Conservation (phyloP, 331 rosid genomes). For the Pyracantha coccinea region DNA sequence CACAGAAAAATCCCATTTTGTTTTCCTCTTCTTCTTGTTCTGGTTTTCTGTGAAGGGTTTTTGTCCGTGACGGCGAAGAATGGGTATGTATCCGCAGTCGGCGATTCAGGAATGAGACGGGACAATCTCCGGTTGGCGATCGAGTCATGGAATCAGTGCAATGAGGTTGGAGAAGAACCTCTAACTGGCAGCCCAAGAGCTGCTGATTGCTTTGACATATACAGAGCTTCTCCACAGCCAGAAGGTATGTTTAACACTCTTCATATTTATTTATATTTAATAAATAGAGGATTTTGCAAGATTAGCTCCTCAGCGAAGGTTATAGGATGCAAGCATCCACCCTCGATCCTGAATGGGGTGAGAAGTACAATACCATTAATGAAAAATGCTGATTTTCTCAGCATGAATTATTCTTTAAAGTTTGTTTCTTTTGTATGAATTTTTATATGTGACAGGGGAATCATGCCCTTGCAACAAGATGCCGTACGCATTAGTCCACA, state of each 20-base stretch:
- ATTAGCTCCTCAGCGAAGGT: too few species aligned
- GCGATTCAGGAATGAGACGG: conserved; percentile 42
- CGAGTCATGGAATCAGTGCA: conserved; percentile 55
- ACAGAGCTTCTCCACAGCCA: background rate
- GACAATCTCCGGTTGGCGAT: conserved; percentile 34
- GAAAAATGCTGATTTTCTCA: too few species aligned
- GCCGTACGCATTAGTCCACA: conserved; percentile 30
- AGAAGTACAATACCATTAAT: too few species aligned
- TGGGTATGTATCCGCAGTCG: conserved; percentile 23
- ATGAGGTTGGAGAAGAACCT: conserved; percentile 47
- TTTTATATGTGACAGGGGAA: background rate
- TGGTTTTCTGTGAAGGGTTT: background rate
- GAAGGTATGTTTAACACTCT: background rate
- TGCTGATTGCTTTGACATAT: conserved; percentile 44
- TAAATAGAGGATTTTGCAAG: too few species aligned
- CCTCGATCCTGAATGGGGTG: too few species aligned
- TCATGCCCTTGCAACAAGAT: conserved; percentile 13
- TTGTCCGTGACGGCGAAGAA: background rate
- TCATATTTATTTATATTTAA: too few species aligned
- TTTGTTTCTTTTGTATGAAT: too few species aligned
- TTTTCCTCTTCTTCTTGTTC: conserved; percentile 4
- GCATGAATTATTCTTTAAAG: too few species aligned
- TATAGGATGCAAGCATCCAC: too few species aligned
- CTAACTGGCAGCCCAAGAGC: conserved; percentile 43
- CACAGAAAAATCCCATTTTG: background rate